A percentile compares a stretch with the other conserved stretches of the same genome.
Evolutionary conservation across 2,329 filamentous ascomycete genomes (phyloP).

Genomic region (Xylaria sp.): DNA sequence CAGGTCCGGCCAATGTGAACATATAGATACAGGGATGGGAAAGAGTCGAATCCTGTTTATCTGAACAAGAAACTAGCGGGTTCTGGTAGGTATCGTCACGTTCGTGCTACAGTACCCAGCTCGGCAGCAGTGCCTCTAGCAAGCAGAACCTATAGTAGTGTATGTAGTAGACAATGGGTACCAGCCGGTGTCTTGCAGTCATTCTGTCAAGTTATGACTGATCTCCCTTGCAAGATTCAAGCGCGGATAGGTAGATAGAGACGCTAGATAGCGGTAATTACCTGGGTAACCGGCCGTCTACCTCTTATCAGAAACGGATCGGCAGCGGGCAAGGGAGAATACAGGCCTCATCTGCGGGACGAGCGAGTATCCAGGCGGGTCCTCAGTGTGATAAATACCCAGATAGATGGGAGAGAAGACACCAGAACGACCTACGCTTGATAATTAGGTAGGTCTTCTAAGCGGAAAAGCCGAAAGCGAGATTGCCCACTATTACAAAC

Average conservation of each 20-base stretch:
- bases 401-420: not conserved
- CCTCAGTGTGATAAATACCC: not conserved
- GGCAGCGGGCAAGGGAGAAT: not conserved
- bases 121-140: not conserved
- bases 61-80: not conserved
- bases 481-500: not conserved
- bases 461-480: not conserved
- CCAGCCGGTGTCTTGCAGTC: not conserved
- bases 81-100: not conserved
- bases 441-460: too few species aligned
- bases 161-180: not conserved
- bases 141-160: too few species aligned
- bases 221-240: not conserved
- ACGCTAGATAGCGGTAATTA: not conserved
- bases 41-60: conserved; percentile 11
- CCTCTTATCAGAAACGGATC: not conserved
- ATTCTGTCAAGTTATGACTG: not conserved
- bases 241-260: not conserved
- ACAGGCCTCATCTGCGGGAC: not conserved
- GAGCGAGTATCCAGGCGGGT: not conserved
- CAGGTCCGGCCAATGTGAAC: not conserved
- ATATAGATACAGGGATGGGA: conserved; percentile 8
- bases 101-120: not conserved
- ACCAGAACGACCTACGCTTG: not conserved
- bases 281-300: not conserved